phyloP scores from a whole-genome alignment of 1,139 yeast genomes.

The Hemisphaericaspora subhashii region DNA sequence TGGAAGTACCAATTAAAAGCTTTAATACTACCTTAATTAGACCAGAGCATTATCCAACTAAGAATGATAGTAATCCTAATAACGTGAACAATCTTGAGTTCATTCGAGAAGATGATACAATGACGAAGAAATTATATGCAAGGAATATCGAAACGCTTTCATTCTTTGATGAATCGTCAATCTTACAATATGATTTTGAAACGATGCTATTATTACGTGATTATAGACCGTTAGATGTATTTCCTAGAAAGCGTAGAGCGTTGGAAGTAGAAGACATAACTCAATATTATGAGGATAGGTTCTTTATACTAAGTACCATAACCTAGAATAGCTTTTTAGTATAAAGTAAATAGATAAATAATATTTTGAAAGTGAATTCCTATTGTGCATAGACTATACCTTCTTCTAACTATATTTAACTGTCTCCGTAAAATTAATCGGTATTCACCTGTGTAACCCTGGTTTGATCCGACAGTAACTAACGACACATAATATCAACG shows the following conservation, averaged over 20 bases:
- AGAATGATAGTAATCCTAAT: constrained; percentile 3
- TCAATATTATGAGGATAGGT: constrained; percentile 19
- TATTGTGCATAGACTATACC: constrained; percentile 1
- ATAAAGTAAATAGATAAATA: too few species aligned
- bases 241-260: constrained; percentile 2
- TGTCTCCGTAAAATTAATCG: too few species aligned
- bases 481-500: too few species aligned
- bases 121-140: constrained; percentile 23
- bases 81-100: constrained; percentile 11
- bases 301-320: constrained; percentile 11
- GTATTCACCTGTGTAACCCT: too few species aligned
- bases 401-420: too few species aligned
- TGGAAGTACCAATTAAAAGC: constrained; percentile 27
- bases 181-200: constrained; percentile 28
- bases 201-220: constrained; percentile 28
- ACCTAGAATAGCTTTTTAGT: too few species aligned
- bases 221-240: constrained; percentile 23
- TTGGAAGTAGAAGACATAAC: constrained; percentile 13
- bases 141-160: constrained; percentile 30
- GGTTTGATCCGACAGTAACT: too few species aligned
- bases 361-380: too few species aligned
- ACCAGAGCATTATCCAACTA: constrained; percentile 35
- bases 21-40: constrained; percentile 31
- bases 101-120: constrained; percentile 25
- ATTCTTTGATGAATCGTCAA: constrained; percentile 22